Conservation (phyloP, 2,329 filamentous ascomycete species). For the Podosphaera fusca region DNA sequence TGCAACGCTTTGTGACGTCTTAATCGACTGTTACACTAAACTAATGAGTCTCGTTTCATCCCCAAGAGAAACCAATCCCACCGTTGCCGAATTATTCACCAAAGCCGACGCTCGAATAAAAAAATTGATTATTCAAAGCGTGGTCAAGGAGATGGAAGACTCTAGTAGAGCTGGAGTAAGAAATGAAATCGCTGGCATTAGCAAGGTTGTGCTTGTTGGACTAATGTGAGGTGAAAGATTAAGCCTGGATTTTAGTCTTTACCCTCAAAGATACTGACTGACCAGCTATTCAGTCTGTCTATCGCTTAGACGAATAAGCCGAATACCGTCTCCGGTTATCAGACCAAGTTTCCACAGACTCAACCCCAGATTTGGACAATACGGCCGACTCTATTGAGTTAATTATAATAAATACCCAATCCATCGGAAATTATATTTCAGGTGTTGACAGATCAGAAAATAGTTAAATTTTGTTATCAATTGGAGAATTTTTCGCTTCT, state of each 20-base stretch:
- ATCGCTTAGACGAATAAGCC: too few relatives aligned
- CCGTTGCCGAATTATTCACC: conserved; percentile 61
- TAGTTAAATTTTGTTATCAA: not conserved
- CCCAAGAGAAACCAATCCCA: conserved; percentile 45
- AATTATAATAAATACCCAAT: too few relatives aligned
- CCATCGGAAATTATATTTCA: too few relatives aligned
- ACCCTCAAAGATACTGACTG: too few relatives aligned
- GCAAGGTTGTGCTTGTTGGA: conserved; percentile 73
- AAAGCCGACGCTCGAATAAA: conserved; percentile 73
- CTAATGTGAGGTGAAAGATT: conserved; percentile 31
- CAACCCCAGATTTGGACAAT: too few relatives aligned
- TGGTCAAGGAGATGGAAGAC: conserved; percentile 87
- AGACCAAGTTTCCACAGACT: not conserved
- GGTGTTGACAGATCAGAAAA: too few relatives aligned
- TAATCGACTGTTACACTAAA: conserved; percentile 76
- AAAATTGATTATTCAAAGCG: conserved; percentile 69
- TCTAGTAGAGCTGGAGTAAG: conserved; percentile 52
- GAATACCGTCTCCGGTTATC: too few relatives aligned
- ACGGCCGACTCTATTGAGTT: too few relatives aligned
- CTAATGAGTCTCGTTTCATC: conserved; percentile 54
- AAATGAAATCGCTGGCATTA: conserved; percentile 62
- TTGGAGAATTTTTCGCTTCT: too few relatives aligned
- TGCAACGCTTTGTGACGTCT: conserved; percentile 77
- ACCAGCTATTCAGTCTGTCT: too few relatives aligned
- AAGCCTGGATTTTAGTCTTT: not conserved